Percentiles rank a stretch among this genome's conserved stretches.
These are phyloP conservation scores for Suillus brevipes DNA, from an alignment of 768 basidiomycete species.

Conservation along the genomic window DNA sequence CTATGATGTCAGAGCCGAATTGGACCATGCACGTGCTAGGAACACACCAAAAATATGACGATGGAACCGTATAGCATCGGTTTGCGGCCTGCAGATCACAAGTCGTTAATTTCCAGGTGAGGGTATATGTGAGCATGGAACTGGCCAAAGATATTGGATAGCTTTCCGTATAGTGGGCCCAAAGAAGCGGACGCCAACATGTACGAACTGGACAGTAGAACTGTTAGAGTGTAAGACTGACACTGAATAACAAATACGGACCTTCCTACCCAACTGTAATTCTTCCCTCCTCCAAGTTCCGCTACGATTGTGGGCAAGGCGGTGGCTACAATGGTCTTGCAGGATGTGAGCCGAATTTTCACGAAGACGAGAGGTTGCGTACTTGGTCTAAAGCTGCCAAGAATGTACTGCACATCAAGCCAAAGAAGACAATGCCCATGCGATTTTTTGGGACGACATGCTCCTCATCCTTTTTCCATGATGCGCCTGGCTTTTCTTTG, in stretches of 20 bases:
- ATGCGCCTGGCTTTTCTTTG: conserved; percentile 26
- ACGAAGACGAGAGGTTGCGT: background rate
- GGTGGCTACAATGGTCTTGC: conserved; percentile 47
- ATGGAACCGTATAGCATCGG: conserved; percentile 37
- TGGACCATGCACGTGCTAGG: background rate
- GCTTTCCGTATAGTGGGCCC: conserved; percentile 48
- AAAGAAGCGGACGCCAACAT: conserved; percentile 44
- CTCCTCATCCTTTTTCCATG: conserved; percentile 41
- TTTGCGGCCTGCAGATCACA: conserved; percentile 34
- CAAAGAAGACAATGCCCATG: conserved; percentile 42
- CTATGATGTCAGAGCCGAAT: background rate
- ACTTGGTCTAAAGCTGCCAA: conserved; percentile 52
- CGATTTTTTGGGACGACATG: conserved; percentile 46
- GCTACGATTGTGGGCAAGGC: conserved; percentile 52
- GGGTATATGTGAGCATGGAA: background rate
- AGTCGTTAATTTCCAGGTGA: background rate
- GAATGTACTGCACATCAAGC: conserved; percentile 45
- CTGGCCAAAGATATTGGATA: conserved; percentile 41
- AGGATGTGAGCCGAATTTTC: background rate
- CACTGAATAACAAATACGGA: conserved; percentile 15
- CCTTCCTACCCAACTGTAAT: conserved; percentile 54
- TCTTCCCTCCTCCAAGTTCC: conserved; percentile 44
- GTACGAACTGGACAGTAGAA: conserved; percentile 24
- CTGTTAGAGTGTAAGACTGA: background rate
- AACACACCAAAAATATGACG: conserved; percentile 36